A percentile compares a stretch with the other conserved stretches of the same genome.
These are phyloP conservation scores for Wallacemonas sp. DNA, from an alignment of 208 protist genomes.

Conservation along the genomic window DNA sequence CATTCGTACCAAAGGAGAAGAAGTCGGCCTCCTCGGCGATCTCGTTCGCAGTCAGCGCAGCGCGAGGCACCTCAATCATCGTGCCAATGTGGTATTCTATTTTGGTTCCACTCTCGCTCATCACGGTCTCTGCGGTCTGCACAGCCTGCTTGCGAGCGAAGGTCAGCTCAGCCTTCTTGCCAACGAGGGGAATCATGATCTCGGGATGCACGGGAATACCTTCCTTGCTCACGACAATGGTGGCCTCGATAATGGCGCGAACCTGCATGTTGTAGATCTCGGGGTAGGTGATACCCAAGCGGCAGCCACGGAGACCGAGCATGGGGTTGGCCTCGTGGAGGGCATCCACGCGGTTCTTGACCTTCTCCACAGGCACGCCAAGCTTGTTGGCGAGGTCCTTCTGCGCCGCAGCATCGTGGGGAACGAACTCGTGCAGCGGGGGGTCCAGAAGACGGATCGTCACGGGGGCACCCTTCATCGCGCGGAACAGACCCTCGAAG, in stretches of 20 bases:
- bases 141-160: conserved; percentile 73
- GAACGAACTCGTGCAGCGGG: conserved; percentile 96
- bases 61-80: conserved; percentile 94
- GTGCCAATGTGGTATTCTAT: conserved; percentile 89
- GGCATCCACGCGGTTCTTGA: conserved; percentile 70
- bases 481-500: conserved; percentile 91
- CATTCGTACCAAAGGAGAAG: conserved; percentile 97
- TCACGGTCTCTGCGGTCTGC: conserved; percentile 59
- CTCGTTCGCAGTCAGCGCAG: conserved; percentile 83
- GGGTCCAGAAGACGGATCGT: conserved; percentile 95
- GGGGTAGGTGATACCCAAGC: conserved; percentile 92
- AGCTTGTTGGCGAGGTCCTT: conserved; percentile 74
- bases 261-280: conserved; percentile 97
- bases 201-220: conserved; percentile 68
- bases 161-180: conserved; percentile 82
- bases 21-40: conserved; percentile 93
- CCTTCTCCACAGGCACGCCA: conserved; percentile 53
- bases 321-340: conserved; percentile 96
- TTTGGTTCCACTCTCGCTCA: conserved; percentile 31
- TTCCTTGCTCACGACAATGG: conserved; percentile 57
- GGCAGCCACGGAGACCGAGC: conserved; percentile 93
- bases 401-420: conserved; percentile 66
- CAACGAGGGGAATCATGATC: conserved; percentile 95
- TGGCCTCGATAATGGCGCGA: conserved; percentile 93
- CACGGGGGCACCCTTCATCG: conserved; percentile 88